Evolutionary conservation across 1,284 basidiomycete genomes (phyloP), one percentile per base, ranked within the genome.

Genomic region (Dichomitus squalens): DNA sequence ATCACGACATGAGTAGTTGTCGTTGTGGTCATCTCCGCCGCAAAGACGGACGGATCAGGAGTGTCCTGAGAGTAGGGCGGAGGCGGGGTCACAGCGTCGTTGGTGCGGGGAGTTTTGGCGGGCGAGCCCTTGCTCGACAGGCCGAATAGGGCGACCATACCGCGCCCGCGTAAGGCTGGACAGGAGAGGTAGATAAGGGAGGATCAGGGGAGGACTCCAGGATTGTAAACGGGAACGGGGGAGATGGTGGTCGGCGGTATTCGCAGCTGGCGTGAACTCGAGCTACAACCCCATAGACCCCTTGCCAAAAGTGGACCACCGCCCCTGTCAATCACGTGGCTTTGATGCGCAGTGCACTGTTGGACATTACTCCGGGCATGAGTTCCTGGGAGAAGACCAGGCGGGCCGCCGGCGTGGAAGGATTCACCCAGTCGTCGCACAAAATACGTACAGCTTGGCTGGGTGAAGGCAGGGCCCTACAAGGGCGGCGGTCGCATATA

Each of bases 1-100:
- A 80, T 82, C 21, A 81, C 74, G 49, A 78, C 70, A 59, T 79
- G 76, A 9, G 79, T 80, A 5, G 76, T 78, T 7, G 82, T 84
- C 23, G 80, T 80, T 4, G 61, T 63, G 23, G 77, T 80, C 31
- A 76, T 80, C 66, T 79, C 79, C 40, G 79, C 68, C 47, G 80
- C 68, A 49, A 81, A 64, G 25, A 79, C 61, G 39, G 76, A 70
- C n/a, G 76, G 61, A 48, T 70, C 68, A 53, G 70, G 60, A n/a
- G 65, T 62, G 62, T 66, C 67, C 41, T 75, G 70, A 52, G 72
- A 71, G 65, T 80, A 79, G 8, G 78, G 73, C 57, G 78, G 77
- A 39, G 76, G 77, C 46, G 75, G 66, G 59, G 62, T 55, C 59
- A 65, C 58, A 62, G 53, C 53, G 59, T 64, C 64, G 49, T 57